A percentile compares a stretch with the other conserved stretches of the same genome.
Conservation (phyloP, 1,284 basidiomycete genomes). For the Ceratorhiza oryzae-sativae region DNA sequence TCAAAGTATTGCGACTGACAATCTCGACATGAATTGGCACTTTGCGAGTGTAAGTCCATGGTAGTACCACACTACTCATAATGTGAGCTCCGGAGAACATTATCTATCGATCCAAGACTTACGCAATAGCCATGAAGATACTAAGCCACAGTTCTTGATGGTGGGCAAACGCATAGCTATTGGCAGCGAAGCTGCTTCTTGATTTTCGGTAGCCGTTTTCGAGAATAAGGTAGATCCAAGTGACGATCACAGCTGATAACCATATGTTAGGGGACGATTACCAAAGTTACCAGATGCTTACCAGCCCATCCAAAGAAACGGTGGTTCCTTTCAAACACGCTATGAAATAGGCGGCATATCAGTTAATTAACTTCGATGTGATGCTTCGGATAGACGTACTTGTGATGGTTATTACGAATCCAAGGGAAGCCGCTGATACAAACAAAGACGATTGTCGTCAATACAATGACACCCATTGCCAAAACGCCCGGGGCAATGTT, state of each 20-base stretch:
- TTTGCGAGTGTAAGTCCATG: constrained; percentile 76
- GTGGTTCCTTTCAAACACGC: constrained; percentile 76
- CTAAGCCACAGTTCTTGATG: constrained; percentile 80
- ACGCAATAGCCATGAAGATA: constrained; percentile 76
- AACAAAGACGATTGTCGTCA: constrained; percentile 62
- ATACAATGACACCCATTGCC: constrained; percentile 59
- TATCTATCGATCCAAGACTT: constrained; percentile 47
- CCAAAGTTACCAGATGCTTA: background rate
- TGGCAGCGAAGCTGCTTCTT: constrained; percentile 64
- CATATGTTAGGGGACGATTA: background rate
- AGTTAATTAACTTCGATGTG: background rate
- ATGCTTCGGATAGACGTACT: constrained; percentile 58
- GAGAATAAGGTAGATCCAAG: constrained; percentile 71
- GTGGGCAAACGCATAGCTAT: constrained; percentile 61
- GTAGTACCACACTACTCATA: constrained; percentile 64
- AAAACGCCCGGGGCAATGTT: constrained; percentile 63
- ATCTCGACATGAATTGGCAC: constrained; percentile 77
- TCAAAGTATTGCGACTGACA: constrained; percentile 54
- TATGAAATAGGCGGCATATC: constrained; percentile 48
- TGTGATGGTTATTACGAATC: constrained; percentile 77
- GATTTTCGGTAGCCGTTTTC: constrained; percentile 64
- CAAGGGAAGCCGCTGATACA: constrained; percentile 67
- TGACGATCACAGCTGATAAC: constrained; percentile 60
- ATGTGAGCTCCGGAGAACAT: constrained; percentile 31
- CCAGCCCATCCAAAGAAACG: constrained; percentile 70